These are phyloP conservation scores for Blastobotrys serpentis DNA, from an alignment of 1,139 yeast species.

Conservation along the genomic window DNA sequence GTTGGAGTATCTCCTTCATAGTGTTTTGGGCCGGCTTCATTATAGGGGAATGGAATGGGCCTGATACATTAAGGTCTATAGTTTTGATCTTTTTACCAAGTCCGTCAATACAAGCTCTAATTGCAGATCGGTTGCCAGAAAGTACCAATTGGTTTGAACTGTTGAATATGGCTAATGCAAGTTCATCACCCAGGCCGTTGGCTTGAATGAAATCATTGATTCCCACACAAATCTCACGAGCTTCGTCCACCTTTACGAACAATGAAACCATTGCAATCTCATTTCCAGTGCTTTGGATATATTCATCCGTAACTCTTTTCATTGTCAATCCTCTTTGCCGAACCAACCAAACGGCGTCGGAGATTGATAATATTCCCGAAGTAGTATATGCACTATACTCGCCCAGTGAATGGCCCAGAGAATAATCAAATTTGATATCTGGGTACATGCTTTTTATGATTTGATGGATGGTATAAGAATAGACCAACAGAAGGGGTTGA, in stretches of 20 bases:
- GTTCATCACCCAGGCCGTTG: not conserved
- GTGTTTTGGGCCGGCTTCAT: slow-evolving; percentile 42
- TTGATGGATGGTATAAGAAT: slow-evolving; percentile 45
- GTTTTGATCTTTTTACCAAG: slow-evolving; percentile 18
- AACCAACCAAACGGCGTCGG: slow-evolving; percentile 50
- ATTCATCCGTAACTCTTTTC: slow-evolving; percentile 43
- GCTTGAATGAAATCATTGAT: slow-evolving; percentile 4
- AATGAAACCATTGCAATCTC: slow-evolving; percentile 15
- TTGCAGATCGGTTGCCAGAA: slow-evolving; percentile 42
- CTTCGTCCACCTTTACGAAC: slow-evolving; percentile 6
- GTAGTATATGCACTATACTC: slow-evolving; percentile 56
- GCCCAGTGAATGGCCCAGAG: slow-evolving; percentile 63
- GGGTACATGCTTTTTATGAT: slow-evolving; percentile 35
- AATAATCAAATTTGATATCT: slow-evolving; percentile 20
- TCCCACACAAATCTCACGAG: not conserved
- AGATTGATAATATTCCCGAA: slow-evolving; percentile 45
- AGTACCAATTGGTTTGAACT: slow-evolving; percentile 46
- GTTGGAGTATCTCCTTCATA: slow-evolving; percentile 26
- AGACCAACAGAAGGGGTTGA: slow-evolving; percentile 59
- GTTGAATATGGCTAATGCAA: slow-evolving; percentile 41
- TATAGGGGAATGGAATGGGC: slow-evolving; percentile 53
- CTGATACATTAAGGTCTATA: slow-evolving; percentile 46
- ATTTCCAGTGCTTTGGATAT: slow-evolving; percentile 3
- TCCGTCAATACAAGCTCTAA: slow-evolving; percentile 22
- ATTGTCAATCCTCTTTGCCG: slow-evolving; percentile 52